phyloP scores from a whole-genome alignment of 495 filamentous ascomycete genomes.

The Copromyces sp. region DNA sequence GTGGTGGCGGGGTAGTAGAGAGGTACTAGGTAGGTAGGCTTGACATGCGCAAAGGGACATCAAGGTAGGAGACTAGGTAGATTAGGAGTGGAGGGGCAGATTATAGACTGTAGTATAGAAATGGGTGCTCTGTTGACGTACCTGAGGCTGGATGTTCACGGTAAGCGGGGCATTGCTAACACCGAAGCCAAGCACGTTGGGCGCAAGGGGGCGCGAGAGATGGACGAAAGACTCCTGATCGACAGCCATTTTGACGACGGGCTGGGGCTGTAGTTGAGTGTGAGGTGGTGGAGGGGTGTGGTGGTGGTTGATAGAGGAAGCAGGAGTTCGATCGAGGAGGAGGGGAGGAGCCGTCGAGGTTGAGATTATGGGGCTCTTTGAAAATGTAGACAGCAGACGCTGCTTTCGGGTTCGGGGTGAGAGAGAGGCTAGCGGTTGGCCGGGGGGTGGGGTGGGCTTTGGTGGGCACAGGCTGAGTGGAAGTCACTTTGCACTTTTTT shows the following conservation, averaged over 20 bases:
- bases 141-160: conserved; percentile 92
- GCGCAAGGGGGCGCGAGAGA: conserved; percentile 82
- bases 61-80: background rate
- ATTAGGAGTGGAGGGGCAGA: conserved; percentile 7
- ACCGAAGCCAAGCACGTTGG: conserved; percentile 63
- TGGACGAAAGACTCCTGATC: conserved; percentile 77
- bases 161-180: conserved; percentile 79
- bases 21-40: conserved; percentile 64
- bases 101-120: background rate
- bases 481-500: background rate
- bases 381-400: background rate
- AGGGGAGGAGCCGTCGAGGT: conserved; percentile 1
- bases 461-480: background rate
- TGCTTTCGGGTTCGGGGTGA: conserved; percentile 1
- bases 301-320: background rate
- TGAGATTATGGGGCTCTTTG: background rate
- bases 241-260: conserved; percentile 61
- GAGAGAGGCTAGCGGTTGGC: background rate
- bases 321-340: background rate
- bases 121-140: conserved; percentile 32
- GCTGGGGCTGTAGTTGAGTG: conserved; percentile 8
- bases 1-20: conserved; percentile 70
- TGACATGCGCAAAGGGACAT: background rate
- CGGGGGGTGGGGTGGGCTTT: background rate
- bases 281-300: conserved; percentile 10